These are phyloP conservation scores for Colletotrichum falcatum DNA, from an alignment of 2,329 filamentous ascomycete genomes.

Conservation along the genomic window DNA sequence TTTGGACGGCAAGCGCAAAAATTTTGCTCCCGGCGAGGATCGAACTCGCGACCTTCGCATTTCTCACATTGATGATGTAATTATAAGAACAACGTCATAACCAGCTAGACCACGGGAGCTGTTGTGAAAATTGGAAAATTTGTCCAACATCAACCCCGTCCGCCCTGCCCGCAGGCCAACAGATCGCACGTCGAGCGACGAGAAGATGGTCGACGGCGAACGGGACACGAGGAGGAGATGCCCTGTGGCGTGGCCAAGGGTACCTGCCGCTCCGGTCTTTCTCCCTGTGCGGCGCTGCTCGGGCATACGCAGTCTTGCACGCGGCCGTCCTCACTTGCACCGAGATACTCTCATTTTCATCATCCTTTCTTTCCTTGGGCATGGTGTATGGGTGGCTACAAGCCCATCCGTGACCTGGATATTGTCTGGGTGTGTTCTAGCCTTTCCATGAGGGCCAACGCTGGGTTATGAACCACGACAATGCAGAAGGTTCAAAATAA, in stretches of 20 bases:
- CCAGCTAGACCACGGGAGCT: slow-evolving; percentile 50
- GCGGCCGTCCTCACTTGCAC: too few relatives aligned
- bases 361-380: neutral
- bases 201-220: neutral
- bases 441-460: too few relatives aligned
- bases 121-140: neutral
- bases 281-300: neutral
- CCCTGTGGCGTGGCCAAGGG: neutral
- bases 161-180: neutral
- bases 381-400: neutral
- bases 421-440: neutral
- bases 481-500: too few relatives aligned
- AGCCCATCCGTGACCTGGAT: neutral
- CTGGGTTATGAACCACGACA: too few relatives aligned
- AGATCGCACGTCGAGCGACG: neutral
- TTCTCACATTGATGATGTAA: slow-evolving; percentile 43
- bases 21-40: slow-evolving; percentile 46
- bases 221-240: neutral
- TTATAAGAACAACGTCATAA: slow-evolving; percentile 52
- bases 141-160: neutral
- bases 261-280: neutral
- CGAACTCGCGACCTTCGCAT: slow-evolving; percentile 51
- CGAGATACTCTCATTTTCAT: too few relatives aligned
- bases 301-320: neutral
- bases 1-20: neutral